Evolutionary conservation across 2,329 filamentous ascomycete genomes (phyloP), one percentile per base, ranked within the genome.

Genomic region (Ceratocystis harringtonii): DNA sequence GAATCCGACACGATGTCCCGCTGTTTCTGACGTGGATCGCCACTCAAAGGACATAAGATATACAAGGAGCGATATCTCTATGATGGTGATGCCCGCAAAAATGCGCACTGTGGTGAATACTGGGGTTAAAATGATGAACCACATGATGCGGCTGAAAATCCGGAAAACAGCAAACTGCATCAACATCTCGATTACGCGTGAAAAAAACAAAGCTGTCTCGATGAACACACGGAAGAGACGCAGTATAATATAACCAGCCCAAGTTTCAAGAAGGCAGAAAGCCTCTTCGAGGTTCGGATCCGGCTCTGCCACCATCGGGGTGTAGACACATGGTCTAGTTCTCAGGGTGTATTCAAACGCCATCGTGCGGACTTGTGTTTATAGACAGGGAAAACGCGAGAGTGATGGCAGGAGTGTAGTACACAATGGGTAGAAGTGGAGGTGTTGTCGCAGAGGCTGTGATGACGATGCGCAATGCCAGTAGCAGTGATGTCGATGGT

Each of bases 1-100:
- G 82, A 68, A 78, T 91, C 61, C 82, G 82, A 19, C 88, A 89
- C 75, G 88, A 91, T 71, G 87, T 90, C 5, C 81, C 83, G 4
- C 75, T 86, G 69, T 89, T 90, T 69, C 71, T 90, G 68, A 74
- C 75, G 2, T 90, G 86, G 85, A 78, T 85, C 63, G 75, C 74
- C 1, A 72, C 71, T 65, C 76, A 81, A 73, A 67, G 63, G 36
- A 28, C 48, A 64, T 43, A 58, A 64, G 43, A 64, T 58, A 64
- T 57, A 67, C 44, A 58, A 43, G 44, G 61, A 64, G 44, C 44
- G 57, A 67, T 36, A 67, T 45, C 61, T 62, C 57, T 58, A 67
- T 55, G 61, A 64, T 67, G 8, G 65, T 57, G 22, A 55, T 22
- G 17, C 66, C 66, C 28, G 60, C 61, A 19, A 61, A 28, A 8